Evolutionary conservation across 129 eudicot genomes (phyloP).

Genomic region (Pseudognaphalium luteoalbum): DNA sequence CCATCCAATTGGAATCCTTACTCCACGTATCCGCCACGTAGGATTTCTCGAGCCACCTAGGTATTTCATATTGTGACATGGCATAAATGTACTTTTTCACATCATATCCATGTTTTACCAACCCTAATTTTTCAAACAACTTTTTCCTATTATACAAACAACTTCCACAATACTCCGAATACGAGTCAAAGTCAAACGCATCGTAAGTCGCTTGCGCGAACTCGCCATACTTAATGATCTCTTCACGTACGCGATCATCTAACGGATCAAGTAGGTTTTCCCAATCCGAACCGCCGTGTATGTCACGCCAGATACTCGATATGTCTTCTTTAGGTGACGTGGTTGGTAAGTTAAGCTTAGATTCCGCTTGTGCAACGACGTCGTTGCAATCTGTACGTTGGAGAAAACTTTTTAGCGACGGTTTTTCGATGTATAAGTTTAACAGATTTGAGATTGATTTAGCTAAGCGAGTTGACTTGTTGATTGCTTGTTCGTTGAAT

Average conservation of each 20-base stretch:
- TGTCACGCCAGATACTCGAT: slow-evolving; percentile 51
- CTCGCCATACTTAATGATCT: slow-evolving; percentile 74
- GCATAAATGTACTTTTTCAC: slow-evolving; percentile 72
- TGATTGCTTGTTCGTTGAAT: slow-evolving; percentile 31
- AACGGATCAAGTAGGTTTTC: slow-evolving; percentile 65
- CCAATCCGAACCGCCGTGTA: slow-evolving; percentile 75
- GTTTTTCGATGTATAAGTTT: slow-evolving; percentile 49
- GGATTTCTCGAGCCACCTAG: slow-evolving; percentile 65
- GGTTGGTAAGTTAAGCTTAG: slow-evolving; percentile 47
- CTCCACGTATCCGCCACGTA: slow-evolving; percentile 62
- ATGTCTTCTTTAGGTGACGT: slow-evolving; percentile 65
- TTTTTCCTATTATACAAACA: slow-evolving; percentile 48
- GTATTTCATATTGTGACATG: slow-evolving; percentile 63
- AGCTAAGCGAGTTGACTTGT: slow-evolving; percentile 42
- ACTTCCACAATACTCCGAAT: slow-evolving; percentile 72
- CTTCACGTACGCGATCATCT: slow-evolving; percentile 41
- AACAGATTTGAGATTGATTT: slow-evolving; percentile 48
- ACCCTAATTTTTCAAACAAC: slow-evolving; percentile 55
- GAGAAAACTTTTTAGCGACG: slow-evolving; percentile 32
- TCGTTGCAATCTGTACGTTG: slow-evolving; percentile 9
- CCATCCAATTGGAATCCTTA: slow-evolving; percentile 77
- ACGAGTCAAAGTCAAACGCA: slow-evolving; percentile 72
- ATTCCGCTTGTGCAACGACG: slow-evolving; percentile 29
- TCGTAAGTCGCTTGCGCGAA: slow-evolving; percentile 81
- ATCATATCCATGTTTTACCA: slow-evolving; percentile 47